phyloP scores from a whole-genome alignment of 768 basidiomycete genomes.

The Collybia sp. region DNA sequence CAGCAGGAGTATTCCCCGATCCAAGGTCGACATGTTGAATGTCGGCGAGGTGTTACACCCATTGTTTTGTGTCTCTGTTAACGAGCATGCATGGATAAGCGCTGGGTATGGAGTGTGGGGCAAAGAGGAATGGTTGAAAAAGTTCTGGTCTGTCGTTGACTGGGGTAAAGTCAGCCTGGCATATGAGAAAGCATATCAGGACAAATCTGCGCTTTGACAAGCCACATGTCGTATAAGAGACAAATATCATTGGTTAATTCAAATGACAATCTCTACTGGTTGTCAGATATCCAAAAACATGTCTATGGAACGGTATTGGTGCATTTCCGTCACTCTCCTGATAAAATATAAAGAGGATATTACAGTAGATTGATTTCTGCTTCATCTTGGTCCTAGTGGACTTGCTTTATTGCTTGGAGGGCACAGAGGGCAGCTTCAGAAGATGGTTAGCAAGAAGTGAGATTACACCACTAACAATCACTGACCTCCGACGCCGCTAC shows the following conservation, averaged over 20 bases:
- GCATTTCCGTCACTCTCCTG: constrained; percentile 5
- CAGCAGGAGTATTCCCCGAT: constrained; percentile 6
- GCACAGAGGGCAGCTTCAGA: constrained; percentile 80
- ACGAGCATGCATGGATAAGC: constrained; percentile 85
- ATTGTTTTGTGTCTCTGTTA: constrained; percentile 71
- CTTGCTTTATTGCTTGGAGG: constrained; percentile 69
- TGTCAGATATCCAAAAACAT: not conserved
- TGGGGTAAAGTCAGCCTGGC: constrained; percentile 59
- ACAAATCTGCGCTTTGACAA: not conserved
- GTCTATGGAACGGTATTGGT: not conserved
- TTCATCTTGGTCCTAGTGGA: constrained; percentile 7
- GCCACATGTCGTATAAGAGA: too few species aligned
- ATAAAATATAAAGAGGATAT: constrained; percentile 8
- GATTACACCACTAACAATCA: constrained; percentile 6
- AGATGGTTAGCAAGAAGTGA: constrained; percentile 1
- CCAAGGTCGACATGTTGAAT: constrained; percentile 19
- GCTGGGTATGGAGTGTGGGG: constrained; percentile 90
- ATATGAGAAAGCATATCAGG: constrained; percentile 17
- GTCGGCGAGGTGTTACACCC: constrained; percentile 64
- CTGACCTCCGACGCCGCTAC: constrained; percentile 95
- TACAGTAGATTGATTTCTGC: constrained; percentile 5
- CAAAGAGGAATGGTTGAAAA: constrained; percentile 77
- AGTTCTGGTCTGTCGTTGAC: constrained; percentile 81
- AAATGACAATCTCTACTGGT: not conserved
- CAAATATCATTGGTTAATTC: too few species aligned